Base-by-base conservation (phyloP, 768 basidiomycete genomes). In the Russula vinacea region DNA sequence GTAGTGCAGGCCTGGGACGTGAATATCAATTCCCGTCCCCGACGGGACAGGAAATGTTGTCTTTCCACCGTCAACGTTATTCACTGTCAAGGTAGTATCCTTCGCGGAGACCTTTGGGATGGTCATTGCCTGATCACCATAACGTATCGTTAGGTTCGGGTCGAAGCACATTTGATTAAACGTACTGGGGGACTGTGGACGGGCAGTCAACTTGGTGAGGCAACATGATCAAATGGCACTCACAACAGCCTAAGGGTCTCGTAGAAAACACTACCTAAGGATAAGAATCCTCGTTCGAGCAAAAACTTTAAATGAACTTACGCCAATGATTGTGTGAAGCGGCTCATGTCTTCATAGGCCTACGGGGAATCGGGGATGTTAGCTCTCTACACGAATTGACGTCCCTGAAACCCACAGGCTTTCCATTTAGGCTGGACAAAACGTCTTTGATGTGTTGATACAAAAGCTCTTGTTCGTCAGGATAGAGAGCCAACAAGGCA, bases 31-130 rank as follows among this genome's bases (percentile, higher is more conserved):
- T 10, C 65, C 52, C 10, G 76, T 76, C 37, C 78, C 81, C 62
- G 78, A 75, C 8, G 81, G 82, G 49, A 83, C 71, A 11, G 76
- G 75, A 10, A 83, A 70, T 0, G 71, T 70, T 24, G 67, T 72
- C 55, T 74, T 75, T 64, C 78, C 76, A 32, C 80, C 82, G 11
- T 74, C 67, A 7, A 65, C 76, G 11, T 71, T 75, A 8, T 72
- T 71, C 5, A 71, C 68, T 33, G 79, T 67, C 32, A 75, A 67
- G 22, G 72, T 74, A 0, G 81, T 81, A 57, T 84, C 83, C 67
- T 83, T 80, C 0, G 77, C 76, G 49, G 75, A 74, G 13, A 62
- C 45, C 69, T 84, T 84, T 7, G 82, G 81, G 22, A 84, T 73
- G 4, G 55, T 69, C 8, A 73, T 64, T 17, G 77, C 79, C 80